Evolutionary conservation across 163 green algal genomes (phyloP).

Genomic region (Coccomyxa subellipsoidea): DNA sequence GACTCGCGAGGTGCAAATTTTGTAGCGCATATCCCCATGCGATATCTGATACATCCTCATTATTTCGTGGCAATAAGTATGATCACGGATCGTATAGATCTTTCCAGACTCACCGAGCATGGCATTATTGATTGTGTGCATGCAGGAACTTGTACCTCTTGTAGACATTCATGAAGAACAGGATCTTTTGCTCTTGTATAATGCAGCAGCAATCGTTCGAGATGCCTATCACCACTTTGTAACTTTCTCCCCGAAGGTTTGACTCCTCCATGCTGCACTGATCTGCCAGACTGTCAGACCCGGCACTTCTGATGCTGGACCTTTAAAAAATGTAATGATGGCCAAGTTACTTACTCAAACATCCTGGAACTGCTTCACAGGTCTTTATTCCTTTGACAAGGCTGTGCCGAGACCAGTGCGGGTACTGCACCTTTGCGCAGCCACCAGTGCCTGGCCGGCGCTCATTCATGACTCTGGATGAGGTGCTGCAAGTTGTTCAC

Average conservation of each 20-base stretch:
- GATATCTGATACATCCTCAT: neutral
- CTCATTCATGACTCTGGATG: conserved; percentile 77
- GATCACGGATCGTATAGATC: no score
- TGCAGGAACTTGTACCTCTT: neutral
- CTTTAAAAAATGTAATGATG: neutral
- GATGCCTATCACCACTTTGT: conserved; percentile 51
- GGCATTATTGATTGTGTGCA: no score
- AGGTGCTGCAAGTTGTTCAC: conserved; percentile 68
- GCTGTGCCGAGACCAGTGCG: conserved; percentile 75
- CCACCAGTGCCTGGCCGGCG: conserved; percentile 42
- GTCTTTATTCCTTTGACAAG: conserved; percentile 87
- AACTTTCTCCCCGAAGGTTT: conserved; percentile 79
- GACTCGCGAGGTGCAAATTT: neutral
- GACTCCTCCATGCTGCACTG: neutral
- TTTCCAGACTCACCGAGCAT: no score
- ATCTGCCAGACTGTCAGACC: no score
- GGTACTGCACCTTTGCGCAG: conserved; percentile 88
- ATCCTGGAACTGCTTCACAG: conserved; percentile 19
- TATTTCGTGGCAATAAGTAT: no score
- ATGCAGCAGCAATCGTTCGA: neutral
- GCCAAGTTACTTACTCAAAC: neutral
- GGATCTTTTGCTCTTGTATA: neutral
- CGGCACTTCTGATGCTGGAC: no score
- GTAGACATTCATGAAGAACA: neutral
- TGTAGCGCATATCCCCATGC: neutral